phyloP scores from a whole-genome alignment of 108 stramenopile genomes.

The Skeletonema grethae region DNA sequence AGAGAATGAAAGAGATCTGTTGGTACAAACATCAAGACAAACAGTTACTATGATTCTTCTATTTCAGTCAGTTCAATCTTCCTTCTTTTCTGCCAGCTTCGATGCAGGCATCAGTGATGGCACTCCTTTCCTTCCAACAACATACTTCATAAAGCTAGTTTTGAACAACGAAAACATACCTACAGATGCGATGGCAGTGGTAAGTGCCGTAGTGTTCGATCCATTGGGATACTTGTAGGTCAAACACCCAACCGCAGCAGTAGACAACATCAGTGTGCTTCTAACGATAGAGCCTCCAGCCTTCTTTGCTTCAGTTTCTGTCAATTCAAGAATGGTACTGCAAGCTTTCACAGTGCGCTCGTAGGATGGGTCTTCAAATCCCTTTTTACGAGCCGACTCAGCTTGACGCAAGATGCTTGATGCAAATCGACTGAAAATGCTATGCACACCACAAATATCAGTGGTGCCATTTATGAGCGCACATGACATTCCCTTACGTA shows the following conservation, averaged over 20 bases:
- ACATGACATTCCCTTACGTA: constrained; percentile 88
- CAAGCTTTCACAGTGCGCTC: constrained; percentile 77
- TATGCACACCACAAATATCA: constrained; percentile 73
- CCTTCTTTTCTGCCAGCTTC: constrained; percentile 13
- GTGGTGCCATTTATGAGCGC: constrained; percentile 76
- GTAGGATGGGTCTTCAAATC: constrained; percentile 73
- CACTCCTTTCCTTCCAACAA: constrained; percentile 6
- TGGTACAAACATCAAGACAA: not conserved
- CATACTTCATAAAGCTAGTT: constrained; percentile 7
- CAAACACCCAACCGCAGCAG: constrained; percentile 12
- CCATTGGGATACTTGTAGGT: constrained; percentile 9
- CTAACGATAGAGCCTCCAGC: not conserved
- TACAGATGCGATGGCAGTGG: constrained; percentile 17
- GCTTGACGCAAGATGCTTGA: constrained; percentile 58
- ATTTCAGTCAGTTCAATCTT: not conserved
- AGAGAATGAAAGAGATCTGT: not conserved
- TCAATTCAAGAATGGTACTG: constrained; percentile 64
- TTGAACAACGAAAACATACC: constrained; percentile 29
- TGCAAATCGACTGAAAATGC: constrained; percentile 72
- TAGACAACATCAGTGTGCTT: constrained; percentile 9
- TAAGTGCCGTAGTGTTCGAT: not conserved
- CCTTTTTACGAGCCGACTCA: constrained; percentile 36
- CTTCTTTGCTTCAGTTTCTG: constrained; percentile 28
- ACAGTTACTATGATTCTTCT: not conserved
- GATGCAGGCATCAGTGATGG: constrained; percentile 32